Evolutionary conservation across 2,329 filamentous ascomycete genomes (phyloP).

Genomic region (Pleochaeta shiraiana): DNA sequence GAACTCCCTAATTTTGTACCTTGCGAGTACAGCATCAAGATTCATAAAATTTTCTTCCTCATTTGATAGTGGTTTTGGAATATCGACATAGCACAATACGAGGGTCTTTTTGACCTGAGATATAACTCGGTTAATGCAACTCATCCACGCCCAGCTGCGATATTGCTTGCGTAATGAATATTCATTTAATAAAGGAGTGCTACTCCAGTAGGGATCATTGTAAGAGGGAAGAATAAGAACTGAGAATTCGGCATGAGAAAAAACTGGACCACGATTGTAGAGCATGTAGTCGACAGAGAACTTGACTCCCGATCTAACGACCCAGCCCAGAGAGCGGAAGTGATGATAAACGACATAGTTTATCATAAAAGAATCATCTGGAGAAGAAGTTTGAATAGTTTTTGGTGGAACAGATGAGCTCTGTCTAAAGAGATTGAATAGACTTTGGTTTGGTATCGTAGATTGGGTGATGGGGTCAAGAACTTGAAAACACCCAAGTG

Average conservation of each 20-base stretch:
- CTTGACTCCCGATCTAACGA: conserved; percentile 78
- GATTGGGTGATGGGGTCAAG: conserved; percentile 25
- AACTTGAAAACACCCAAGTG: conserved; percentile 50
- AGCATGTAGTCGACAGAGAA: conserved; percentile 92
- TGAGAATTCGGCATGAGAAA: conserved; percentile 87
- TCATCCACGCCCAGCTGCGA: conserved; percentile 60
- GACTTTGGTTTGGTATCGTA: conserved; percentile 29
- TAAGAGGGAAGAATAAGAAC: conserved; percentile 71
- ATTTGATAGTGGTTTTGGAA: conserved; percentile 43
- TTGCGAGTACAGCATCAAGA: conserved; percentile 38
- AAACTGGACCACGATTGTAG: conserved; percentile 81
- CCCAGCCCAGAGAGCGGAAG: conserved; percentile 89
- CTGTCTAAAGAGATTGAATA: conserved; percentile 45
- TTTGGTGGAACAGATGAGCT: conserved; percentile 45
- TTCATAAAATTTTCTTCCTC: conserved; percentile 27
- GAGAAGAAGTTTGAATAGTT: conserved; percentile 26
- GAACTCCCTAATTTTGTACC: conserved; percentile 62
- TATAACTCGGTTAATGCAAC: conserved; percentile 75
- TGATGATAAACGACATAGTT: conserved; percentile 89
- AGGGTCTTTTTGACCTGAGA: conserved; percentile 79
- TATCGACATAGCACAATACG: conserved; percentile 75
- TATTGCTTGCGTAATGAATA: conserved; percentile 28
- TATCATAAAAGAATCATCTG: conserved; percentile 68
- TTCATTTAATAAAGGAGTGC: conserved; percentile 25
- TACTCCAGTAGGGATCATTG: conserved; percentile 46